Base-by-base conservation (phyloP, 2,329 filamentous ascomycete species). In the Ophiostoma perfectum region DNA sequence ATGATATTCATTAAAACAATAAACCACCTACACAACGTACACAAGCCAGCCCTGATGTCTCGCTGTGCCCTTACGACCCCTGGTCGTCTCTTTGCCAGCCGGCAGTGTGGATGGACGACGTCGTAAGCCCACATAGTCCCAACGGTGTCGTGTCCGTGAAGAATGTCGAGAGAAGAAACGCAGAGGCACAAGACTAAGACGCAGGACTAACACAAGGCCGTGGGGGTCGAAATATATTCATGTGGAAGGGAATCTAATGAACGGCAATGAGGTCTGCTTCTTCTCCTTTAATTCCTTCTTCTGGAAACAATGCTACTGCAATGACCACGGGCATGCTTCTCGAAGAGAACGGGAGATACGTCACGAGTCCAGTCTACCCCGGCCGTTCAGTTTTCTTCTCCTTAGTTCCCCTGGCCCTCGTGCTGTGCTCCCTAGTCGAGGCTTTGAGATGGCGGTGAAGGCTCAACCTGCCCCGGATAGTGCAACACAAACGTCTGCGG, bases 211-310 rank as follows among this genome's bases (percentile, higher is more conserved):
- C 42, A 44, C 6, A 44, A n/a, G 14, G 58, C 38, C 60, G 60
- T 63, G 60, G 60, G 60, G 60, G 60, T 63, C 42, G 39, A 6
- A 63, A 63, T 18, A 42, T 41, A 8, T 42, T 63, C 39, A 63
- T 63, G 38, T 62, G 60, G 60, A 63, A 63, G 60, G 60, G 60
- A 63, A 63, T 63, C 60, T 41, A 63, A 18, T 11, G 36, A 16
- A 62, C 55, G 27, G 58, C 12, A 41, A n/a, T 62, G 7, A 8
- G 27, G n/a, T 27, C 49, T 55, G n/a, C 11, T 55, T 36, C 27
- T n/a, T 7, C 18, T 36, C 11, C 49, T 27, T 55, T 27, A 52
- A 52, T 52, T 27, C 16, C n/a, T 55, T 27, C 6, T 55, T 55
- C n/a, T 55, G 49, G 18, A 55, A 27, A 11, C 8, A 27, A 55